Conservation (phyloP, 768 basidiomycete genomes). For the Serendipita vermifera region DNA sequence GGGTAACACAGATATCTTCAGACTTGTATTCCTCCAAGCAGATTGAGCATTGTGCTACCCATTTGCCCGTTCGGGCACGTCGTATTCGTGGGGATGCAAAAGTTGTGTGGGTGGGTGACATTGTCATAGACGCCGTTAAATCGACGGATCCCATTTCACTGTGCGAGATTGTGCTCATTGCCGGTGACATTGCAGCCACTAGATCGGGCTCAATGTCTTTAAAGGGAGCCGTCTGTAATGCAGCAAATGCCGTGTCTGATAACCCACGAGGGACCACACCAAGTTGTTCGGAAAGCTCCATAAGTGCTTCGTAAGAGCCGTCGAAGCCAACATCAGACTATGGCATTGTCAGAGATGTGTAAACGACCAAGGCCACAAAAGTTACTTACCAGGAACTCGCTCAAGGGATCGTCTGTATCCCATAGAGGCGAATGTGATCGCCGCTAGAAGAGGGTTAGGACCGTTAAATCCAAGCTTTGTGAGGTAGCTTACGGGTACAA, state of each 20-base stretch:
- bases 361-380: not conserved
- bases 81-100: not conserved
- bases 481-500: too few relatives aligned
- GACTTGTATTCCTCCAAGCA: not conserved
- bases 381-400: not conserved
- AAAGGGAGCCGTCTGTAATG: not conserved
- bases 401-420: constrained; percentile 6
- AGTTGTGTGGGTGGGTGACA: not conserved
- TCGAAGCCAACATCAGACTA: constrained; percentile 8
- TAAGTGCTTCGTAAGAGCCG: constrained; percentile 4
- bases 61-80: not conserved
- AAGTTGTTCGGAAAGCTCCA: constrained; percentile 1
- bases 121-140: not conserved
- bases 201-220: not conserved
- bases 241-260: not conserved
- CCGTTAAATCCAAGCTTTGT: too few relatives aligned
- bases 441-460: not conserved
- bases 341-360: not conserved
- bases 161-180: not conserved
- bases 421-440: not conserved
- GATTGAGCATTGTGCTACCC: constrained; percentile 7
- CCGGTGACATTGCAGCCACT: not conserved
- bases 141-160: not conserved
- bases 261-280: constrained; percentile 5
- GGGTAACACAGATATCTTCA: not conserved